Conservation (phyloP, 2,329 filamentous ascomycete species). For the Hypoxylon sp. region DNA sequence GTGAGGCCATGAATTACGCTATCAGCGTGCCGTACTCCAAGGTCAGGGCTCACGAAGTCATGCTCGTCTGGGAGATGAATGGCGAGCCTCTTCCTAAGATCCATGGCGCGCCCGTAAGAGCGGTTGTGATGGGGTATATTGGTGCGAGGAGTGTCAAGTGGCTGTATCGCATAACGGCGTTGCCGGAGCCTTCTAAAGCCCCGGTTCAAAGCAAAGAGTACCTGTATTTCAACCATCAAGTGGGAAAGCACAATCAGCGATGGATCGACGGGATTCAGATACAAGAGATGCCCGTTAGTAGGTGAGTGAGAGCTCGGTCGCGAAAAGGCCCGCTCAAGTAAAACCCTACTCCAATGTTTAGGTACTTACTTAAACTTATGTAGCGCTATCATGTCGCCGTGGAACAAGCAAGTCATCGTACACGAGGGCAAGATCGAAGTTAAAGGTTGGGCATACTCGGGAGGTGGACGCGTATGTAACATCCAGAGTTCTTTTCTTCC, state of each 20-base stretch:
- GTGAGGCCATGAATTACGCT: constrained; percentile 70
- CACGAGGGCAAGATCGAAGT: constrained; percentile 67
- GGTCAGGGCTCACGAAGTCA: constrained; percentile 71
- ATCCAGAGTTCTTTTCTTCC: no score
- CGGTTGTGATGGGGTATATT: constrained; percentile 72
- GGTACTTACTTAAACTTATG: neutral
- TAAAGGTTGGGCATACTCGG: constrained; percentile 67
- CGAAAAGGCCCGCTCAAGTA: no score
- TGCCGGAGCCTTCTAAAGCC: constrained; percentile 62
- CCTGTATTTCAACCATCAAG: constrained; percentile 73
- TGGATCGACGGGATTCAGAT: constrained; percentile 70
- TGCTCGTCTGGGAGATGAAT: constrained; percentile 78
- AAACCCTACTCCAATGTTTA: no score
- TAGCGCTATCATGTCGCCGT: constrained; percentile 71
- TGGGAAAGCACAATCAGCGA: constrained; percentile 71
- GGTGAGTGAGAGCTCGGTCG: no score
- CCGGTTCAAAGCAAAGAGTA: constrained; percentile 73
- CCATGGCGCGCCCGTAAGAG: constrained; percentile 70
- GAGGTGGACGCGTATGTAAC: constrained; percentile 63
- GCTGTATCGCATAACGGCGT: constrained; percentile 69
- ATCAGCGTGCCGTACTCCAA: constrained; percentile 74
- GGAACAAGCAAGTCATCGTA: constrained; percentile 66
- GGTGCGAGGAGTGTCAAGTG: constrained; percentile 71
- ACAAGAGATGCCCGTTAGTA: constrained; percentile 76
- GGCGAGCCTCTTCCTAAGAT: constrained; percentile 69